These are phyloP conservation scores for Thyridium curvatum DNA, from an alignment of 2,329 filamentous ascomycete genomes.

Conservation along the genomic window DNA sequence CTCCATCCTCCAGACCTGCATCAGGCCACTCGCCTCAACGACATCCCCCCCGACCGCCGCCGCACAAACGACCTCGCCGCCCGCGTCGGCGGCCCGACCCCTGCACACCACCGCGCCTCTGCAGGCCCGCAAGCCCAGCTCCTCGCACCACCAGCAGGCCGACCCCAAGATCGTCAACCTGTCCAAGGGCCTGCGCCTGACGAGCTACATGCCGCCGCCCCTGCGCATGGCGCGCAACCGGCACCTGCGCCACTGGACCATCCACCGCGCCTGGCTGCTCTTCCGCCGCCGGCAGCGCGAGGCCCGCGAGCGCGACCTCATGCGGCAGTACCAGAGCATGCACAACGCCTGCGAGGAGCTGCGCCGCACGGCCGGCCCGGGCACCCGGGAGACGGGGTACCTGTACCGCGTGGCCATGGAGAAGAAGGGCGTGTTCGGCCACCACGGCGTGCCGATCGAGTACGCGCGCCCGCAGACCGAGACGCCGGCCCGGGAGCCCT, in stretches of 20 bases:
- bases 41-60: too few species aligned
- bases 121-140: too few species aligned
- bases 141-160: constrained; percentile 2
- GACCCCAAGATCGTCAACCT: constrained; percentile 26
- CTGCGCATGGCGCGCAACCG: constrained; percentile 85
- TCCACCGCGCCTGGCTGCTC: constrained; percentile 91
- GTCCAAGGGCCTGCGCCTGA: constrained; percentile 21
- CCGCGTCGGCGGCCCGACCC: too few species aligned
- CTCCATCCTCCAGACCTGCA: too few species aligned
- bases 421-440: constrained; percentile 77
- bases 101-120: too few species aligned
- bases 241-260: constrained; percentile 93
- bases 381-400: constrained; percentile 55
- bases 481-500: constrained; percentile 69
- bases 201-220: constrained; percentile 45
- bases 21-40: too few species aligned
- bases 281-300: constrained; percentile 64
- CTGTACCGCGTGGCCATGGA: constrained; percentile 85
- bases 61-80: too few species aligned
- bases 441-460: constrained; percentile 78
- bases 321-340: constrained; percentile 79
- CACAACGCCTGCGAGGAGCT: constrained; percentile 80
- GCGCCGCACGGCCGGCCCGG: constrained; percentile 51
- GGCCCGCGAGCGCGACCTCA: constrained; percentile 61
- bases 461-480: constrained; percentile 84